Evolutionary conservation across 768 basidiomycete species (phyloP).

Genomic region (Boletus sp.): DNA sequence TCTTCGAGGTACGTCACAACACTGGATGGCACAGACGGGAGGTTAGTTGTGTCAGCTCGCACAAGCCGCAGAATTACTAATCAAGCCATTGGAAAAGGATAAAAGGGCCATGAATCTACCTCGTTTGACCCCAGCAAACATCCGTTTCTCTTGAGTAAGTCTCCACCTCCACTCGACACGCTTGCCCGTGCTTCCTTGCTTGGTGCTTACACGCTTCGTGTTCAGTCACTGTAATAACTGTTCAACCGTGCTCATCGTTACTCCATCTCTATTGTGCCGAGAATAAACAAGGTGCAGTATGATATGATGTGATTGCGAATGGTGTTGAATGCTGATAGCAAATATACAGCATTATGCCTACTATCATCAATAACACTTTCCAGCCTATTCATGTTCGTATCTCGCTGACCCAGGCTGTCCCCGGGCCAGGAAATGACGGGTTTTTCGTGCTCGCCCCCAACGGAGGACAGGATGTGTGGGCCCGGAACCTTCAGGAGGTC

Average conservation of each 20-base stretch:
- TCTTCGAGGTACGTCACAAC: no score
- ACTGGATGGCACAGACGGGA: not conserved
- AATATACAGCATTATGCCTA: not conserved
- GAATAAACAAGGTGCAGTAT: not conserved
- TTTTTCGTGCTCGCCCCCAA: not conserved
- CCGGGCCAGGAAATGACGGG: not conserved
- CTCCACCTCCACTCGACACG: not conserved
- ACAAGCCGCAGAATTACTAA: not conserved
- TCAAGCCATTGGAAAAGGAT: not conserved
- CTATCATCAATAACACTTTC: not conserved
- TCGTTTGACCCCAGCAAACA: not conserved
- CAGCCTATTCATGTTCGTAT: not conserved
- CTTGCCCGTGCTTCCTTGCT: not conserved
- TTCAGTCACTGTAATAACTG: not conserved
- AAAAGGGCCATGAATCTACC: not conserved
- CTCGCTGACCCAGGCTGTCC: not conserved
- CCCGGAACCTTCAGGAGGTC: not conserved
- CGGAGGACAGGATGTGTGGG: fast-evolving
- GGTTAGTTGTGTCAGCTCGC: not conserved
- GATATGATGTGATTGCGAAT: not conserved
- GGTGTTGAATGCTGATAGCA: not conserved
- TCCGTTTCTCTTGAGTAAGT: not conserved
- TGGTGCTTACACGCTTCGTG: not conserved
- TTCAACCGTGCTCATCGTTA: not conserved
- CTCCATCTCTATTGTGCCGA: not conserved